A percentile compares a stretch with the other conserved stretches of the same genome.
Evolutionary conservation across 2,329 filamentous ascomycete species (phyloP).

Genomic region (Colletotrichum sp.): DNA sequence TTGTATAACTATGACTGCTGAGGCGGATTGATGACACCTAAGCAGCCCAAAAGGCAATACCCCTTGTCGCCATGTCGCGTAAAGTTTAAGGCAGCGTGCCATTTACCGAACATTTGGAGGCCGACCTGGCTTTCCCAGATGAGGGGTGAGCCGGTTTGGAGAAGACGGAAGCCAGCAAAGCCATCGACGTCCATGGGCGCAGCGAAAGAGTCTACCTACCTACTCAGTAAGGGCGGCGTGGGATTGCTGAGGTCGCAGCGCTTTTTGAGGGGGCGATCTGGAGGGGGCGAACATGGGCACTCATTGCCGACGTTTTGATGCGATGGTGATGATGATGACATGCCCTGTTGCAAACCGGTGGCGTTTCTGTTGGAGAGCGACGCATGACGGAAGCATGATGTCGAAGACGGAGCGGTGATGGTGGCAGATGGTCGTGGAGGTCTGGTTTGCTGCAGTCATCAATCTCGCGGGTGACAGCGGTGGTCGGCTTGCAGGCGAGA

Average conservation of each 20-base stretch:
- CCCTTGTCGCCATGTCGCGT: slow-evolving; percentile 1
- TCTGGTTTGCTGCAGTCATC: slow-evolving; percentile 1
- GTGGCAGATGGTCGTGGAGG: background rate
- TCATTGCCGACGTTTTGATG: background rate
- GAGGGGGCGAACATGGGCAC: background rate
- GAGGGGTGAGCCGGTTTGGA: background rate
- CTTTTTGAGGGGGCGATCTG: background rate
- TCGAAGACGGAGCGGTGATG: background rate
- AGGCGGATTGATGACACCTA: slow-evolving; percentile 9
- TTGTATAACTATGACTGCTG: slow-evolving; percentile 2
- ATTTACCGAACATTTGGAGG: slow-evolving; percentile 2
- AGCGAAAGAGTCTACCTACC: background rate
- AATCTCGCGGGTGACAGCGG: background rate
- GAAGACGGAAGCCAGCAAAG: background rate
- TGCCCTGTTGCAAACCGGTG: background rate
- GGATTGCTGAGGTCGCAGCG: background rate
- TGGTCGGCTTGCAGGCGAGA: background rate
- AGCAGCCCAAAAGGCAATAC: background rate
- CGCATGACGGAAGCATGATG: background rate
- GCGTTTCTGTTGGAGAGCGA: background rate
- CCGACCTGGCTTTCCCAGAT: background rate
- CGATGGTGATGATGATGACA: slow-evolving; percentile 4
- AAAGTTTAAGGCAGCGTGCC: slow-evolving; percentile 11
- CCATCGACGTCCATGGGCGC: background rate
- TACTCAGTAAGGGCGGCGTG: background rate